A percentile compares a stretch with the other conserved stretches of the same genome.
Evolutionary conservation across 768 basidiomycete species (phyloP).

Genomic region (Solioccasus polychromus): DNA sequence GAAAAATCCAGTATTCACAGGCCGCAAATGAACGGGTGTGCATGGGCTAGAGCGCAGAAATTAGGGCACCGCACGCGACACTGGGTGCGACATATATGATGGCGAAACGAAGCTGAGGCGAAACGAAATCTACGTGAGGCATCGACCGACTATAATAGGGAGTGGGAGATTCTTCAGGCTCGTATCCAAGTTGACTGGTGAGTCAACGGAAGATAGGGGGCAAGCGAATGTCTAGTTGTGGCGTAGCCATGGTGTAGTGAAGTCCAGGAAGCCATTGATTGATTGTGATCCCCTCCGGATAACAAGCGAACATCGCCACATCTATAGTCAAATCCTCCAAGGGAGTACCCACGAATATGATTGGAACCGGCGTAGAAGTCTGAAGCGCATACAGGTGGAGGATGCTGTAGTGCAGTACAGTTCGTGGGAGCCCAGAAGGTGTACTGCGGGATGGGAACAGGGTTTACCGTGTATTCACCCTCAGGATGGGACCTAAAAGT

Average conservation of each 20-base stretch:
- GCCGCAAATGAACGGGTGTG: slow-evolving; percentile 32
- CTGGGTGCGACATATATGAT: slow-evolving; percentile 31
- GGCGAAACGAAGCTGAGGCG: slow-evolving; percentile 17
- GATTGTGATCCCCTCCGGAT: slow-evolving; percentile 37
- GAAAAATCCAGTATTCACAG: slow-evolving; percentile 37
- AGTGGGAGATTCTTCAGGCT: slow-evolving; percentile 33
- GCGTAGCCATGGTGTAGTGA: slow-evolving; percentile 39
- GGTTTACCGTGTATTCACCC: slow-evolving; percentile 11
- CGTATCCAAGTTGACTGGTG: slow-evolving; percentile 51
- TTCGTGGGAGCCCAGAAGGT: slow-evolving; percentile 21
- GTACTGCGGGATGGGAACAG: slow-evolving; percentile 16
- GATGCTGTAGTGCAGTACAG: slow-evolving; percentile 46
- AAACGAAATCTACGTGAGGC: slow-evolving; percentile 28
- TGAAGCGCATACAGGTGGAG: slow-evolving; percentile 55
- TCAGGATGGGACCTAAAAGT: slow-evolving; percentile 22
- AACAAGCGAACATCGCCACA: slow-evolving; percentile 46
- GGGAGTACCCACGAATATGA: slow-evolving; percentile 60
- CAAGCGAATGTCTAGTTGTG: slow-evolving; percentile 42
- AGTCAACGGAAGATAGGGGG: slow-evolving; percentile 40
- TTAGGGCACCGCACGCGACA: slow-evolving; percentile 35
- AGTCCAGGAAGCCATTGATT: slow-evolving; percentile 44
- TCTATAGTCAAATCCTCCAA: slow-evolving; percentile 53
- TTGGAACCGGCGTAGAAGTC: slow-evolving; percentile 45
- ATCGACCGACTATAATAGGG: slow-evolving; percentile 6
- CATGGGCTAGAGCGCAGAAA: slow-evolving; percentile 39